These are phyloP conservation scores for Poa annua DNA, from an alignment of 176 grass and related monocot species.

Conservation along the genomic window DNA sequence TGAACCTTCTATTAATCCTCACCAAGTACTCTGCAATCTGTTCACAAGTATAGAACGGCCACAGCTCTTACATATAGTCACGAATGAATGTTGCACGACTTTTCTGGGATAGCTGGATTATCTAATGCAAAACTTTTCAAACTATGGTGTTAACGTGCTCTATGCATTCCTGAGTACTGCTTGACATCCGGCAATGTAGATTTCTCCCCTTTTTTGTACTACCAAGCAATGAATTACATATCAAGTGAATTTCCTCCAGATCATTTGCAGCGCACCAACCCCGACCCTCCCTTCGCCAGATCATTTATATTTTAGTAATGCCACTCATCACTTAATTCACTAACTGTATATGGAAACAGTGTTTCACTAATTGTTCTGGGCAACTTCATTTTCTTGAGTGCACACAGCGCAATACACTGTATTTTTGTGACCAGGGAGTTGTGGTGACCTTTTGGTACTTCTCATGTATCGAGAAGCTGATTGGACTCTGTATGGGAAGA, in stretches of 20 bases:
- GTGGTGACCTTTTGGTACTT: background rate
- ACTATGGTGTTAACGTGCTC: background rate
- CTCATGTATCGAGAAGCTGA: background rate
- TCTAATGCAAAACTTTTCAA: background rate
- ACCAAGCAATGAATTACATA: background rate
- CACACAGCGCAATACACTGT: background rate
- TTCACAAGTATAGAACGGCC: background rate
- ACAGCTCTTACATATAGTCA: background rate
- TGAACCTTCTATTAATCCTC: conserved; percentile 4
- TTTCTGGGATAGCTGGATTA: background rate
- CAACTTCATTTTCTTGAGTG: background rate
- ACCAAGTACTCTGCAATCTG: conserved; percentile 11
- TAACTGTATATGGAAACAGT: background rate
- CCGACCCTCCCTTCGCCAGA: background rate
- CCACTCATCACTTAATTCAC: too few species aligned
- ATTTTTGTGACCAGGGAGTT: background rate
- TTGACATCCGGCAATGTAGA: background rate
- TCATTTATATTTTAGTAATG: background rate
- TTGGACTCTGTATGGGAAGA: background rate
- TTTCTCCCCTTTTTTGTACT: background rate
- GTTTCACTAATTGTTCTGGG: conserved; percentile 25
- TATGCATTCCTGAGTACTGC: background rate
- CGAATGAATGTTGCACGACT: background rate
- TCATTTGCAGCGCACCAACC: background rate
- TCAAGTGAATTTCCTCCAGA: background rate